Evolutionary conservation across 179 eudicot genomes (phyloP).

Genomic region (Amaranthus tricolor): DNA sequence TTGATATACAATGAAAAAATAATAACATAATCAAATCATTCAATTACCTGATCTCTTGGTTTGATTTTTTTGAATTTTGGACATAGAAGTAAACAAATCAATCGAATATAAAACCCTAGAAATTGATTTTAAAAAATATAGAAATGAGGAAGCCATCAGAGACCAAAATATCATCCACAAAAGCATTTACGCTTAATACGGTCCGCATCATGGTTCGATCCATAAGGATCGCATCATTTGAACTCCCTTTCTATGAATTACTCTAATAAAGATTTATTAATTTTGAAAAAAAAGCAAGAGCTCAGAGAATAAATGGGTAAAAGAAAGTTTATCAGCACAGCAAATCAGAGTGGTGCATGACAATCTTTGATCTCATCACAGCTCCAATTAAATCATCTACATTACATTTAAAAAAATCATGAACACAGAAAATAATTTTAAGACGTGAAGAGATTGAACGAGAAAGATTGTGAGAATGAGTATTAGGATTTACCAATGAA

Average conservation of each 20-base stretch:
- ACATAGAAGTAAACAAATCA: no score
- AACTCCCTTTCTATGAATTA: not conserved
- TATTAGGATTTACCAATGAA: no score
- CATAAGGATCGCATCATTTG: slow-evolving; percentile 42
- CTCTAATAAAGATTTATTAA: not conserved
- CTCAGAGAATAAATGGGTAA: slow-evolving; percentile 21
- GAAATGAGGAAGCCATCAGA: slow-evolving; percentile 38
- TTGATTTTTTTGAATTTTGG: no score
- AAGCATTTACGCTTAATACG: slow-evolving; percentile 40
- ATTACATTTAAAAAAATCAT: no score
- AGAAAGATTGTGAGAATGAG: not conserved
- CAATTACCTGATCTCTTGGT: no score
- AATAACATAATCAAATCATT: no score
- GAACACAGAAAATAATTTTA: no score
- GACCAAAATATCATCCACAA: slow-evolving; percentile 45
- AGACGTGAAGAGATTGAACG: no score
- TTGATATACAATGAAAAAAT: no score
- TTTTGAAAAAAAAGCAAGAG: not conserved
- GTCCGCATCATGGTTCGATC: slow-evolving; percentile 67
- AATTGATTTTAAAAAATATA: not conserved
- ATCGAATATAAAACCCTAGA: no score
- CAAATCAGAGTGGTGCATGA: slow-evolving; percentile 69
- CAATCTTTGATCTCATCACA: slow-evolving; percentile 42
- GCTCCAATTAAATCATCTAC: slow-evolving; percentile 15
- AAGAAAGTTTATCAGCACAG: slow-evolving; percentile 37